Base-by-base conservation (phyloP, 2,329 filamentous ascomycete genomes). In the Paecilomyces niveus region DNA sequence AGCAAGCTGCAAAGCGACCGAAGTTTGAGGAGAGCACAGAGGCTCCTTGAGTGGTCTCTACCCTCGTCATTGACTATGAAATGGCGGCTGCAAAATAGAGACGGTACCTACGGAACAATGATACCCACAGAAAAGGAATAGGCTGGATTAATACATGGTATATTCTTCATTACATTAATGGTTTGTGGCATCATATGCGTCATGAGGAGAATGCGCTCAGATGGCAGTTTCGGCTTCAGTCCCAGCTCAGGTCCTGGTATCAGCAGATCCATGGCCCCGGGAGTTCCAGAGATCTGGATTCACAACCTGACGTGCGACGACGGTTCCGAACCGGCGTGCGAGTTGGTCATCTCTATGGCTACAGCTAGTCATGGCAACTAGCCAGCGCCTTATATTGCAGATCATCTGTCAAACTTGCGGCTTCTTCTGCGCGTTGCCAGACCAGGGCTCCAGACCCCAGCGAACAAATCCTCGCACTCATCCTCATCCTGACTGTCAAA, bases 401-500 rank as follows among this genome's bases (percentile, higher is more conserved):
- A 60, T 56, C 64, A 65, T 56, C 62, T 64, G 52, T 69, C 70
- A 55, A 67, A 59, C 59, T 69, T 74, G 66, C 70, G 81, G 66
- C 67, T 79, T 69, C 73, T 76, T 71, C 65, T 65, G 13, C 72
- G 68, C 50, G 68, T 72, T 49, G 85, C 85, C 57, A 83, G 65
- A 58, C 78, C 76, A 15, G 81, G 78, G 59, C 75, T 85, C 85
- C 85, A 87, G 21, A 85, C 76, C 0, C 85, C 85, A 15, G 82
- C 76, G 66, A 87, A 87, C 31, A 87, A 63, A 68, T 86, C 84
- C 70, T 87, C 85, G 60, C 85, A 87, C 70, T 87, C 85, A 60
- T 87, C 84, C 65, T 87, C 85, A 67, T 87, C 84, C 70, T 86
- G 81, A 58, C 80, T 83, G 65, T 87, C 84, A 65, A 87, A 87